A percentile compares a stretch with the other conserved stretches of the same genome.
Conservation (phyloP, 805 yeast species). For the Naumovozyma dairenensis region DNA sequence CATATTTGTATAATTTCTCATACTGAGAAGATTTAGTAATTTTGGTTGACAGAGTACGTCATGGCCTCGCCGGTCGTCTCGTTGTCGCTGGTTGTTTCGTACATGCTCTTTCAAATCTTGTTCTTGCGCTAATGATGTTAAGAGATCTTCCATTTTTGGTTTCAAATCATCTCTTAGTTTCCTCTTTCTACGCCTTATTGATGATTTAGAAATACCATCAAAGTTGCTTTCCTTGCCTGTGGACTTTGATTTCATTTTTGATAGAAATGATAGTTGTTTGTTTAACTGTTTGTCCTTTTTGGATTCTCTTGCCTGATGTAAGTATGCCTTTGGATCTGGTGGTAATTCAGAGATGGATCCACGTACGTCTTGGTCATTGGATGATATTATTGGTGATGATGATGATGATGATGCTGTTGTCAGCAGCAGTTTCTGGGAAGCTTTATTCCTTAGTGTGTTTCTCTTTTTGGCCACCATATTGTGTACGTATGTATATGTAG, state of each 20-base stretch:
- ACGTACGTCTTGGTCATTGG: not conserved
- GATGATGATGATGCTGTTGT: too few species aligned
- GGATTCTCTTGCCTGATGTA: slow-evolving; percentile 42
- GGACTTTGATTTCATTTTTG: slow-evolving; percentile 14
- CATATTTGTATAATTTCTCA: slow-evolving; percentile 1
- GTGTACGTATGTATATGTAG: too few species aligned
- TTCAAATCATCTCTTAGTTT: slow-evolving; percentile 51
- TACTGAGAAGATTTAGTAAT: not conserved
- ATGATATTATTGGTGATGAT: too few species aligned
- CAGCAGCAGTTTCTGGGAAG: slow-evolving; percentile 14
- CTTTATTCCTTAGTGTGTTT: slow-evolving; percentile 36
- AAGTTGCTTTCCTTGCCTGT: slow-evolving; percentile 19
- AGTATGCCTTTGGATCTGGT: slow-evolving; percentile 36
- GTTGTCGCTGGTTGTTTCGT: too few species aligned
- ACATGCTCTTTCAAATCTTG: slow-evolving; percentile 14
- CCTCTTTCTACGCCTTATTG: slow-evolving; percentile 55
- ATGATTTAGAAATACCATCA: slow-evolving; percentile 53
- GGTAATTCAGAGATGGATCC: slow-evolving; percentile 14
- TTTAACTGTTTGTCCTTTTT: slow-evolving; percentile 43
- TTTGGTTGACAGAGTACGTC: slow-evolving; percentile 5
- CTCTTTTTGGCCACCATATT: slow-evolving; percentile 39
- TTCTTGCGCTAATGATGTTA: slow-evolving; percentile 39
- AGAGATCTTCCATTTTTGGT: slow-evolving; percentile 58
- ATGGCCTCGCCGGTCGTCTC: slow-evolving; percentile 4
- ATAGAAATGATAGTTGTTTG: slow-evolving; percentile 30